A percentile compares a stretch with the other conserved stretches of the same genome.
Conservation (phyloP, 257 asterid species). For the Fraxinus pennsylvanica region DNA sequence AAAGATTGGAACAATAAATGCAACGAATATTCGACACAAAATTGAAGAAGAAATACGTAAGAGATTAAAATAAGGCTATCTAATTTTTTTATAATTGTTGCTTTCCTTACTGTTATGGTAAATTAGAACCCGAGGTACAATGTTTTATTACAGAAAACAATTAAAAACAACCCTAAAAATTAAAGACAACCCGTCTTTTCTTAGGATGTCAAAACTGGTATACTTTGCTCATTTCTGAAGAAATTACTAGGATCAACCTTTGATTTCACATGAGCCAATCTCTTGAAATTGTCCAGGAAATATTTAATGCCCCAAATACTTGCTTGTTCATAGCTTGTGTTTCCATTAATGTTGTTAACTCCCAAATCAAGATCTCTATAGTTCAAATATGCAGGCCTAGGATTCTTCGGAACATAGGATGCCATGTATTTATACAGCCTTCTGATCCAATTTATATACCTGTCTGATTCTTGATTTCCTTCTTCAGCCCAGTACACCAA, state of each 20-base stretch:
- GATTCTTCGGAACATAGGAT: constrained; percentile 42
- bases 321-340: constrained; percentile 39
- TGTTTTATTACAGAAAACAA: background rate
- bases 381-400: constrained; percentile 40
- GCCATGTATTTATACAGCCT: constrained; percentile 34
- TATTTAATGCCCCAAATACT: constrained; percentile 41
- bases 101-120: no score
- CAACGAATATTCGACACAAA: no score
- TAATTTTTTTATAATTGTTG: no score
- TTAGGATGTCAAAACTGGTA: constrained; percentile 19
- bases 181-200: background rate
- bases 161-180: background rate
- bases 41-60: no score
- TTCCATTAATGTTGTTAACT: constrained; percentile 24
- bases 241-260: constrained; percentile 42
- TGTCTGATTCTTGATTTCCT: constrained; percentile 22
- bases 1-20: no score
- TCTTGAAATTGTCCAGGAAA: constrained; percentile 38
- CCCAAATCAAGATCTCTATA: constrained; percentile 55
- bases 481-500: constrained; percentile 33
- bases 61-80: no score
- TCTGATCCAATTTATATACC: constrained; percentile 40
- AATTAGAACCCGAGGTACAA: no score
- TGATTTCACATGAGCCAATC: constrained; percentile 40
- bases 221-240: constrained; percentile 48